Evolutionary conservation across 2,329 filamentous ascomycete species (phyloP), one percentile per base, ranked within the genome.

Genomic region (Arachnopeziza araneosa): DNA sequence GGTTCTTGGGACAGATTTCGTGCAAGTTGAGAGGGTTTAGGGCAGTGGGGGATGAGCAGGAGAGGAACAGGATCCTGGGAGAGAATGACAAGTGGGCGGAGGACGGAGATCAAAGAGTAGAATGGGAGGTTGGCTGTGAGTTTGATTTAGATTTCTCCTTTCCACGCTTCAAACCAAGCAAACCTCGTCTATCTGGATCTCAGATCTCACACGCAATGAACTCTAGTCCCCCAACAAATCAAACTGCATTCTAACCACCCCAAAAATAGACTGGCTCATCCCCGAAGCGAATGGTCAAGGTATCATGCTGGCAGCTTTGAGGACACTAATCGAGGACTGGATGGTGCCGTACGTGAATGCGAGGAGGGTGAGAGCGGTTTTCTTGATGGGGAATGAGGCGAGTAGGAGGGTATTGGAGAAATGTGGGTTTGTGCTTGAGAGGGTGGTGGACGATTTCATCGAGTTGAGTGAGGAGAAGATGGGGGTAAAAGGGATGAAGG

Each of bases 361-460:
- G 21, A 23, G 21, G 50, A 24, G 12, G 7, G 21, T 52, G 4
- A 22, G 24, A 52, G 23, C 36, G 21, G 24, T 26, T 52, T 17
- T 26, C 2, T 8, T 63, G 23, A 50, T 26, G 0, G 58, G 53
- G 1, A 61, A 63, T 12, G 2, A 9, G 17, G 52, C 52, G 23
- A 63, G 61, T 52, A 56, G 50, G 19, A 56, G 56, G 17, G 61
- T 61, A 14, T 59, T 63, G 48, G 61, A 63, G n/a, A 63, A 63
- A 21, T 56, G 55, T 54, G 61, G 61, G 8, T 63, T 63, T 52
- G 50, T n/a, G 8, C 56, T 50, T 52, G 49, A 36, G 10, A 54
- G 52, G 17, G 24, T 52, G 30, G 50, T 30, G 7, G 24, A 54
- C 23, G 51, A 58, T 21, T 30, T 19, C 24, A 22, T 49, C 12